These are phyloP conservation scores for Graphiopsis chlorocephala DNA, from an alignment of 2,329 filamentous ascomycete species.

Conservation along the genomic window DNA sequence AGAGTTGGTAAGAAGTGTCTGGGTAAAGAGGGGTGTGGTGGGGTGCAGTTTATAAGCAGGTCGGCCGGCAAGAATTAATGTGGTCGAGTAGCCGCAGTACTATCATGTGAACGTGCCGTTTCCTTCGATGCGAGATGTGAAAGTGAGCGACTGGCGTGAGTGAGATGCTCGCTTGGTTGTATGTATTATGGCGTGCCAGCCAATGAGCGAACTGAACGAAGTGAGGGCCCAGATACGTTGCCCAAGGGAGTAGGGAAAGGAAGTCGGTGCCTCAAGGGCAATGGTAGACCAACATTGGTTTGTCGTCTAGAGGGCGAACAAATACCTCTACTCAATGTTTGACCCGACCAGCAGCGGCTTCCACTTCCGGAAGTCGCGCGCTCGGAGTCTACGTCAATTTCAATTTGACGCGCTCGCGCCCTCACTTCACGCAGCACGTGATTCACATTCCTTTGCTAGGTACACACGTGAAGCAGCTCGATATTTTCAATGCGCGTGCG, in stretches of 20 bases:
- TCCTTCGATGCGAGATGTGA: neutral
- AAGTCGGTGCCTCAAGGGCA: neutral
- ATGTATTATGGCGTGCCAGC: neutral
- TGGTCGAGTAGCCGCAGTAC: neutral
- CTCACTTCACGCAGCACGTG: neutral
- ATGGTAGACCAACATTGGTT: neutral
- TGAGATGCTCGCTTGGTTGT: neutral
- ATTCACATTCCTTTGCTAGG: neutral
- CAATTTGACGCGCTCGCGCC: neutral
- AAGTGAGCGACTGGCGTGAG: neutral
- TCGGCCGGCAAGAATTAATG: neutral
- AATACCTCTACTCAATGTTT: neutral
- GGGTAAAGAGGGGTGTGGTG: neutral
- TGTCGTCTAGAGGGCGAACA: neutral
- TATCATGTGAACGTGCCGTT: slow-evolving; percentile 2
- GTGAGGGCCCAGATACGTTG: neutral
- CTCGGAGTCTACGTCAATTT: neutral
- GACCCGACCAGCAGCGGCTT: neutral
- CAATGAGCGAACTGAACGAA: neutral
- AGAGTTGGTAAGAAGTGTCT: neutral
- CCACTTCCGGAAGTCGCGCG: neutral
- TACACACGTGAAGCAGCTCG: neutral
- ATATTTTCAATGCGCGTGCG: neutral
- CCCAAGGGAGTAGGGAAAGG: neutral
- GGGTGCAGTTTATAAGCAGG: neutral